These are phyloP conservation scores for Sporothrix luriei DNA, from an alignment of 2,329 filamentous ascomycete genomes.

Conservation along the genomic window DNA sequence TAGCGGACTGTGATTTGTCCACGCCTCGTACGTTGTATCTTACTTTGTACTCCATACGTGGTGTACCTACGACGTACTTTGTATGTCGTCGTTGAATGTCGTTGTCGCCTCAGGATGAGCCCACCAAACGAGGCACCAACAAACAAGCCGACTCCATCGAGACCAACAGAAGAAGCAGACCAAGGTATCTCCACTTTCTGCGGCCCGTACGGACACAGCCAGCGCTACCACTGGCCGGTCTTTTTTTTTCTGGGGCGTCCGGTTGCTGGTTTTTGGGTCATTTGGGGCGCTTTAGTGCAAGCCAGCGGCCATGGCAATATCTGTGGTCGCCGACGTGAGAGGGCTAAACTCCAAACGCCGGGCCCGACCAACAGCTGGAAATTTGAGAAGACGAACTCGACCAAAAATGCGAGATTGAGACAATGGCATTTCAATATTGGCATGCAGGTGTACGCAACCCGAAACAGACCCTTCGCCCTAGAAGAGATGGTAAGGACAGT, in stretches of 20 bases:
- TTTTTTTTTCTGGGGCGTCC: background rate
- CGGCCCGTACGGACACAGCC: slow-evolving; percentile 25
- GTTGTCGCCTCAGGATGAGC: background rate
- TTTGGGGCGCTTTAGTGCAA: slow-evolving; percentile 10
- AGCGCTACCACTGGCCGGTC: slow-evolving; percentile 24
- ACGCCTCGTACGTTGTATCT: too few species aligned
- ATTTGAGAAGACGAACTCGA: background rate
- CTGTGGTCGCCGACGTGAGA: slow-evolving; percentile 4
- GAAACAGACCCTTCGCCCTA: background rate
- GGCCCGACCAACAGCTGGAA: background rate
- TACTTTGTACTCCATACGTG: too few species aligned
- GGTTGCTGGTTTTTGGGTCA: background rate
- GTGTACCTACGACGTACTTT: too few species aligned
- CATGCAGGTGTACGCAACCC: background rate
- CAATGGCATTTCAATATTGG: slow-evolving; percentile 20
- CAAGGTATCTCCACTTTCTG: slow-evolving; percentile 18
- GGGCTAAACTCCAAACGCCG: background rate
- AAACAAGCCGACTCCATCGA: background rate
- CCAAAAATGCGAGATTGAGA: background rate
- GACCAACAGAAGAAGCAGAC: background rate
- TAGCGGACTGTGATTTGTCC: background rate
- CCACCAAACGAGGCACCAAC: background rate
- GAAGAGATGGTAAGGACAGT: background rate
- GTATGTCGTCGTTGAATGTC: too few species aligned
- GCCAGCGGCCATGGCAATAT: slow-evolving; percentile 10